A percentile compares a stretch with the other conserved stretches of the same genome.
Conservation (phyloP, 2,329 filamentous ascomycete species). For the Dactylellina parvicollis region DNA sequence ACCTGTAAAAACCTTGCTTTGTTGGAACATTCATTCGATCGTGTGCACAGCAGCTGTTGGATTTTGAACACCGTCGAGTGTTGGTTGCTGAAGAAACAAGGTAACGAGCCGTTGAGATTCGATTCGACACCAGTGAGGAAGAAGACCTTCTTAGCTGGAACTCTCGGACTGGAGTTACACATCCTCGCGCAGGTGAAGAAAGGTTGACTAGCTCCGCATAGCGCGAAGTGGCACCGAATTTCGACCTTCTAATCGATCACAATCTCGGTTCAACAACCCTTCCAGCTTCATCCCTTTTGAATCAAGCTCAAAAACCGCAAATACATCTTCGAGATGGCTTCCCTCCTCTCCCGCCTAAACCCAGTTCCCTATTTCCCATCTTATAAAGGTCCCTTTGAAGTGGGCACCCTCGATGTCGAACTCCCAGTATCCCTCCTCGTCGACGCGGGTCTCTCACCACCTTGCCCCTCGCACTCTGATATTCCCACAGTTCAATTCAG, state of each 20-base stretch:
- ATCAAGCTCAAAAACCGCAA: not conserved
- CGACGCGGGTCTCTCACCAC: conserved; percentile 26
- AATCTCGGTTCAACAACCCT: too few relatives aligned
- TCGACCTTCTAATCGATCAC: too few relatives aligned
- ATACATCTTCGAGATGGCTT: conserved; percentile 15
- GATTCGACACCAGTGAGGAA: too few relatives aligned
- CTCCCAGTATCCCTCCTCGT: conserved; percentile 69
- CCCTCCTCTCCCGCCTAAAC: conserved; percentile 27
- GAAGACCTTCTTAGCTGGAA: too few relatives aligned
- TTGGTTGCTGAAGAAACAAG: not conserved
- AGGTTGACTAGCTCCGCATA: too few relatives aligned
- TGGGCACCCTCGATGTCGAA: conserved; percentile 83
- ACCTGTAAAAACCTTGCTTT: too few relatives aligned
- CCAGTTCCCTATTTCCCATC: conserved; percentile 72
- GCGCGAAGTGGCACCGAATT: too few relatives aligned
- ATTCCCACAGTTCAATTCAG: conserved; percentile 76
- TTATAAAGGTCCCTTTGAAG: conserved; percentile 80
- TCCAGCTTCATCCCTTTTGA: not conserved
- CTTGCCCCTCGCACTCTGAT: conserved; percentile 62
- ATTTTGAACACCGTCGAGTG: conserved; percentile 2
- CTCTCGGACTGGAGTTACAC: not conserved
- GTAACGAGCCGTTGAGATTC: too few relatives aligned
- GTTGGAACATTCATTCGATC: too few relatives aligned
- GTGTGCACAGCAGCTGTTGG: conserved; percentile 11
- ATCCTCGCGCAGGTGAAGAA: not conserved